phyloP scores from a whole-genome alignment of 176 grass and related monocot species.

The Aegilops speltoides region DNA sequence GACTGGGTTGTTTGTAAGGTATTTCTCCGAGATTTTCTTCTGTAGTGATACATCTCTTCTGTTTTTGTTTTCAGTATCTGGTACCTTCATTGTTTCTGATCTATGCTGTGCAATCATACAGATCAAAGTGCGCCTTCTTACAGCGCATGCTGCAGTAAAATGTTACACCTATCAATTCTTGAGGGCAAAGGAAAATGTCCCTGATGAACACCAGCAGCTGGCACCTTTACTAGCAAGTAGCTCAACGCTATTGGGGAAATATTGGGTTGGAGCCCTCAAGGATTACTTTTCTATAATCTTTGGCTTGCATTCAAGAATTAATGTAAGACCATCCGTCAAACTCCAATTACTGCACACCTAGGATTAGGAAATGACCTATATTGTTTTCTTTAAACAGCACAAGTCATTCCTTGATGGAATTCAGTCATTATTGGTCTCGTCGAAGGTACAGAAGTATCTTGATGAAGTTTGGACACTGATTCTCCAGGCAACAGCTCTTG shows the following conservation, averaged over 20 bases:
- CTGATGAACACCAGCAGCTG: constrained; percentile 83
- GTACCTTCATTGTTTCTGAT: constrained; percentile 26
- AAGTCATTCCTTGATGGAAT: constrained; percentile 97
- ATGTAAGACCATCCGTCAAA: constrained; percentile 50
- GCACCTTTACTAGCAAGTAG: constrained; percentile 72
- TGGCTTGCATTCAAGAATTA: constrained; percentile 74
- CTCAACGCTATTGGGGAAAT: constrained; percentile 74
- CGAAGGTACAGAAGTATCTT: constrained; percentile 81
- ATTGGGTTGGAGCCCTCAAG: constrained; percentile 80
- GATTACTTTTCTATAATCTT: constrained; percentile 83
- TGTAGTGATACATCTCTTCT: constrained; percentile 6
- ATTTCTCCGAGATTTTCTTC: constrained; percentile 26
- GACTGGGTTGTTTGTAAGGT: constrained; percentile 99
- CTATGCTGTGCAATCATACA: constrained; percentile 37
- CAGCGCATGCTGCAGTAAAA: constrained; percentile 97
- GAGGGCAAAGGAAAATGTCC: constrained; percentile 61
- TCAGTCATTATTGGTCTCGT: constrained; percentile 80
- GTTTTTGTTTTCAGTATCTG: constrained; percentile 38
- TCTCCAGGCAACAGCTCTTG: constrained; percentile 76
- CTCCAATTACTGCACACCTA: constrained; percentile 13
- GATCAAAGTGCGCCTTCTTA: constrained; percentile 88
- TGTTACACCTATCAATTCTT: constrained; percentile 84
- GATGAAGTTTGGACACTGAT: constrained; percentile 84
- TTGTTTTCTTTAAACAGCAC: constrained; percentile 58
- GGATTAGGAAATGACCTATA: constrained; percentile 11